Evolutionary conservation across 2,329 filamentous ascomycete species (phyloP).

Genomic region (Tolypocladium sp.): DNA sequence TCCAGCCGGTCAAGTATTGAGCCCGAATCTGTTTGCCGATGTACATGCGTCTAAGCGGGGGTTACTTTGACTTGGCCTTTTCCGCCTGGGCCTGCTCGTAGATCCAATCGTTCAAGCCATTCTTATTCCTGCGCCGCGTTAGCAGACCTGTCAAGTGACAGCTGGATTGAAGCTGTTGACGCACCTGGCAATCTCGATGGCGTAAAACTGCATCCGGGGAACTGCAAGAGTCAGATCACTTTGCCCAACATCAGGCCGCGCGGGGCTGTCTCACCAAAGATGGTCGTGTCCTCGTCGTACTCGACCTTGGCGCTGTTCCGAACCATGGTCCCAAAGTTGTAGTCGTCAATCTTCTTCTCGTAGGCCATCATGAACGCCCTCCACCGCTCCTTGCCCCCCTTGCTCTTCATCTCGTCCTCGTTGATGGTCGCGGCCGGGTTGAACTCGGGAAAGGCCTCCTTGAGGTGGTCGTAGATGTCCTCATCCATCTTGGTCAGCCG

Average conservation of each 20-base stretch:
- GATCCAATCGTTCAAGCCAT: constrained; percentile 93
- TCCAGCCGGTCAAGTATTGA: neutral
- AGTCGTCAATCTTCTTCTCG: constrained; percentile 93
- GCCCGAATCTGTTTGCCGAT: neutral
- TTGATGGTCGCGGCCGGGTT: constrained; percentile 72
- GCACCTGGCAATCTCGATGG: constrained; percentile 38
- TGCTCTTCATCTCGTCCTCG: constrained; percentile 97
- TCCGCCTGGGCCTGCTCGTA: constrained; percentile 71
- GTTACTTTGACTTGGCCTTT: constrained; percentile 22
- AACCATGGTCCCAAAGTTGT: constrained; percentile 95
- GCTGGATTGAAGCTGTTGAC: neutral
- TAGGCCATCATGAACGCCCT: constrained; percentile 89
- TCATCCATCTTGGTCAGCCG: constrained; percentile 91
- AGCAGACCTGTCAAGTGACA: neutral
- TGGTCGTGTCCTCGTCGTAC: constrained; percentile 82
- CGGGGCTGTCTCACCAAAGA: constrained; percentile 59
- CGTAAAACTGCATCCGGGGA: constrained; percentile 49
- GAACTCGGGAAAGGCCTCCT: constrained; percentile 83
- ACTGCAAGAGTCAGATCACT: constrained; percentile 21
- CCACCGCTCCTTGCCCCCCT: constrained; percentile 88
- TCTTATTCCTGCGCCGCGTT: constrained; percentile 61
- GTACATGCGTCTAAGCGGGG: neutral
- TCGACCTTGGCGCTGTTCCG: constrained; percentile 69
- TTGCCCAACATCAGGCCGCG: neutral
- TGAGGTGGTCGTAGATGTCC: constrained; percentile 86